Conservation (phyloP, 164 flowering plant genomes). For the Tinospora cordifolia region DNA sequence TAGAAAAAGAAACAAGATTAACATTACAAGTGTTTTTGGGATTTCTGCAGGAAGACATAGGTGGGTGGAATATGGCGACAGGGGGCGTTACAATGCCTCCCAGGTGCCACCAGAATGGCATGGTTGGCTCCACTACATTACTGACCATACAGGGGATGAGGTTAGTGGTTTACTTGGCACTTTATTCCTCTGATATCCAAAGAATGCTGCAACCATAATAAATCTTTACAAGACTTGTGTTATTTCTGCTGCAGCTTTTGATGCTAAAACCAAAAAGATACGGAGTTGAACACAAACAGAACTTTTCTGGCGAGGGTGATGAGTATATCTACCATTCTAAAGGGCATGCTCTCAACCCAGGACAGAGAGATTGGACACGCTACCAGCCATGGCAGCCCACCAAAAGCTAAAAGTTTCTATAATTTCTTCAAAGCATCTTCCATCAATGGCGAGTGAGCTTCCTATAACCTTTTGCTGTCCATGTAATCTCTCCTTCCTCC, state of each 20-base stretch:
- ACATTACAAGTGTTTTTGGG: not conserved
- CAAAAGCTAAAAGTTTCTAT: too few relatives aligned
- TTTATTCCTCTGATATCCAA: too few relatives aligned
- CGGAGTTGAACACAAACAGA: constrained; percentile 77
- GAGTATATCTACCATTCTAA: constrained; percentile 88
- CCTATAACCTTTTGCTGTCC: too few relatives aligned
- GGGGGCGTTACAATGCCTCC: constrained; percentile 86
- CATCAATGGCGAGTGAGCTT: too few relatives aligned
- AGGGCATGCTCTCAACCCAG: constrained; percentile 89
- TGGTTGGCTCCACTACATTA: constrained; percentile 92
- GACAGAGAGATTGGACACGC: constrained; percentile 91
- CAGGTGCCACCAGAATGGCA: constrained; percentile 99
- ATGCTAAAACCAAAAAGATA: constrained; percentile 82
- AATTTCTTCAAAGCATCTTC: too few relatives aligned
- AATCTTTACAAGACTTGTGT: too few relatives aligned
- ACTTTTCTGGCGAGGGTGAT: constrained; percentile 91
- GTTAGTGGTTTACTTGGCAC: constrained; percentile 25
- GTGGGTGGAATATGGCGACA: constrained; percentile 83
- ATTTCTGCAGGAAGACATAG: constrained; percentile 46
- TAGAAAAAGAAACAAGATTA: too few relatives aligned
- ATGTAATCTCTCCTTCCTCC: too few relatives aligned
- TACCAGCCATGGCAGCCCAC: constrained; percentile 94
- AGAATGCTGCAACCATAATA: too few relatives aligned
- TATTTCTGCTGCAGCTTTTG: constrained; percentile 50
- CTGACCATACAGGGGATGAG: constrained; percentile 98